phyloP scores from a whole-genome alignment of 202 grass and related monocot genomes.

The Elaeis oleifera region DNA sequence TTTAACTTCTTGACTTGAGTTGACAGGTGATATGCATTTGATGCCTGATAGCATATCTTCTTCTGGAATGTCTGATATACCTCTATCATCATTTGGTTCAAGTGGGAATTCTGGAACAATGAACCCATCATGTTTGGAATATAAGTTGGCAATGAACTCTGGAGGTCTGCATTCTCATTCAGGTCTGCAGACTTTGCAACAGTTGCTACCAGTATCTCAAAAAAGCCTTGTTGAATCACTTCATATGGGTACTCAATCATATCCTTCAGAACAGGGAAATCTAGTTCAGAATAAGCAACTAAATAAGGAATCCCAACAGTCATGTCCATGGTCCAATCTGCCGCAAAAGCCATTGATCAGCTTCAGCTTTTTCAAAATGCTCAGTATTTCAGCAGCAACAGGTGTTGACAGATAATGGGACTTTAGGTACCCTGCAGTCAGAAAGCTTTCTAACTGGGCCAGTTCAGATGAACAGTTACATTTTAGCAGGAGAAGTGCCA shows the following conservation, averaged over 20 bases:
- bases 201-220: not conserved
- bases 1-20: not conserved
- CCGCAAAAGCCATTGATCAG: not conserved
- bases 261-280: not conserved
- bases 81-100: not conserved
- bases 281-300: not conserved
- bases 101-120: not conserved
- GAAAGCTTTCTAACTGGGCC: not conserved
- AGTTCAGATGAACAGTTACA: not conserved
- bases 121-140: not conserved
- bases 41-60: conserved; percentile 2
- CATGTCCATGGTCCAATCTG: not conserved
- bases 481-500: not conserved
- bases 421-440: not conserved
- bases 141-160: not conserved
- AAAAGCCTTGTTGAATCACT: not conserved
- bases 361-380: not conserved
- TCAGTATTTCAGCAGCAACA: conserved; percentile 1
- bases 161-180: not conserved
- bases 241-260: not conserved
- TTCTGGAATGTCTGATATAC: not conserved
- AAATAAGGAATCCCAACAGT: not conserved
- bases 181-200: not conserved
- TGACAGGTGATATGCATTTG: not conserved
- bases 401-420: not conserved